These are phyloP conservation scores for Ophiosphaerella narmari DNA, from an alignment of 2,329 filamentous ascomycete species.

Conservation along the genomic window DNA sequence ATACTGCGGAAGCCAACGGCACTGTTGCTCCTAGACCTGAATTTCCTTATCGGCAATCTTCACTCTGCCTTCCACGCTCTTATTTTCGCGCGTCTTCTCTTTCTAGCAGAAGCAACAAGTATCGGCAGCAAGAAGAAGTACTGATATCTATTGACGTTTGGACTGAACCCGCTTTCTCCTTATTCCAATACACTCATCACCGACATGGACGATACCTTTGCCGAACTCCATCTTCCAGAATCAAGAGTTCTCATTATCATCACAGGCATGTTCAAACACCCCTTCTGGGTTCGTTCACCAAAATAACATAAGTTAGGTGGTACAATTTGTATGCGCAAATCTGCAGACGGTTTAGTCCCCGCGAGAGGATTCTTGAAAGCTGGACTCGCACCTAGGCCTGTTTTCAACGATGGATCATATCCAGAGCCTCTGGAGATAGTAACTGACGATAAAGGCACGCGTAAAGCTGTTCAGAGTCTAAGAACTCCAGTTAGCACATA, in stretches of 20 bases:
- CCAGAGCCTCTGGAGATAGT: conserved; percentile 61
- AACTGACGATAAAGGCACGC: conserved; percentile 54
- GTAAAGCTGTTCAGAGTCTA: conserved; percentile 66
- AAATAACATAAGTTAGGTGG: conserved; percentile 53
- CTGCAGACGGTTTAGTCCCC: conserved; percentile 78
- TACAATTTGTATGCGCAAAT: conserved; percentile 89
- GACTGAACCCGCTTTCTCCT: no score
- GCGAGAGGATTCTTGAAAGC: conserved; percentile 74
- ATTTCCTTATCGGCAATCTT: no score
- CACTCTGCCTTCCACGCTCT: no score
- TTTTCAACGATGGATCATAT: conserved; percentile 79
- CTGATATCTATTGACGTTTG: neutral
- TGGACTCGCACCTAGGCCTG: conserved; percentile 79
- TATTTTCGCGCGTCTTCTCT: no score
- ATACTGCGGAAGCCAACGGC: no score
- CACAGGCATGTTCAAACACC: conserved; percentile 61
- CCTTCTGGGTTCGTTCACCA: neutral
- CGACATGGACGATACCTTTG: conserved; percentile 30
- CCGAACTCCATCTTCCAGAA: conserved; percentile 60
- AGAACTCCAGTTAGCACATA: conserved; percentile 82
- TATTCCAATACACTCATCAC: neutral
- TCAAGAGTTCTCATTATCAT: conserved; percentile 87
- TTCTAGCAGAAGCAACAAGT: no score
- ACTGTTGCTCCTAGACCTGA: no score
- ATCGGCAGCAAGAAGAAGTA: neutral